Evolutionary conservation across 1,284 basidiomycete species (phyloP).

Genomic region (Leccinum subfulvum): DNA sequence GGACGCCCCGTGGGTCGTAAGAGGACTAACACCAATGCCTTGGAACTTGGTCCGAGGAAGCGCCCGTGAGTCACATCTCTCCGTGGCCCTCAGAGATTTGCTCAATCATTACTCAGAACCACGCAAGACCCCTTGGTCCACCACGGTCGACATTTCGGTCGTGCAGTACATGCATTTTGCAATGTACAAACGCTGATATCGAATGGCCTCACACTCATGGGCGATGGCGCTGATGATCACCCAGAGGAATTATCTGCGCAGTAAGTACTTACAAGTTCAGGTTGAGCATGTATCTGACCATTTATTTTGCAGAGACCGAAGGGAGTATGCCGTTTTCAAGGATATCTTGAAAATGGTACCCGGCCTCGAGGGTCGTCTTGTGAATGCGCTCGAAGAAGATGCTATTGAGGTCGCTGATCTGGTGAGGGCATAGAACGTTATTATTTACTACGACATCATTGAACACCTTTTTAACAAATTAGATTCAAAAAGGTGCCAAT

Average conservation of each 20-base stretch:
- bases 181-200: not conserved
- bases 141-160: not conserved
- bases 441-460: no score
- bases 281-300: no score
- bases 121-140: not conserved
- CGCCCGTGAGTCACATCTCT: not conserved
- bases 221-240: not conserved
- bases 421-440: not conserved
- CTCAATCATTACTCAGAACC: not conserved
- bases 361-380: not conserved
- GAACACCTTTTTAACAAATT: not conserved
- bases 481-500: not conserved
- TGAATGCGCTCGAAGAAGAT: not conserved
- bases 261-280: not conserved
- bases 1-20: not conserved
- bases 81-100: not conserved
- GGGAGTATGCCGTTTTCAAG: conserved; percentile 1
- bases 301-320: not conserved
- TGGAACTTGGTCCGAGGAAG: not conserved
- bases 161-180: not conserved
- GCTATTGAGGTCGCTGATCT: not conserved
- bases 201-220: not conserved
- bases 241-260: not conserved
- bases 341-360: not conserved
- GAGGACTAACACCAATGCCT: not conserved